Evolutionary conservation across 192 early-diverging fungal species (phyloP).

Genomic region (Rhizoclosmatium globosum): DNA sequence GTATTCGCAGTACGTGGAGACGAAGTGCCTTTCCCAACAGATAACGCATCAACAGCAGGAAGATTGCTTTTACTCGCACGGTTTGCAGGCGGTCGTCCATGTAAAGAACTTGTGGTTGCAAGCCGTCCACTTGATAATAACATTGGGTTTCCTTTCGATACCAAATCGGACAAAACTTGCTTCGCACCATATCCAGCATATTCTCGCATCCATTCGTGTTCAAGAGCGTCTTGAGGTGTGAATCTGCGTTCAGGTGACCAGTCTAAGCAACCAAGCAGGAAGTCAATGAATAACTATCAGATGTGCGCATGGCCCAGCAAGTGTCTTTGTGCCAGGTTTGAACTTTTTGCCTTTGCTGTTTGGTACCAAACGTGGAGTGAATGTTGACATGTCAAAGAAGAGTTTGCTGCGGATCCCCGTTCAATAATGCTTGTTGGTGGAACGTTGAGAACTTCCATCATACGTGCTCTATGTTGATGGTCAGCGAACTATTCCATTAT

Average conservation of each 20-base stretch:
- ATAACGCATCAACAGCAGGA: not conserved
- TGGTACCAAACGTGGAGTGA: constrained; percentile 64
- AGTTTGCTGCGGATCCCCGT: constrained; percentile 79
- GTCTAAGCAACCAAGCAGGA: constrained; percentile 80
- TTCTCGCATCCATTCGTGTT: constrained; percentile 61
- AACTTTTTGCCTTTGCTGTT: constrained; percentile 93
- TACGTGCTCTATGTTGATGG: constrained; percentile 63
- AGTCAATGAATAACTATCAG: constrained; percentile 87
- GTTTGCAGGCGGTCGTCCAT: not conserved
- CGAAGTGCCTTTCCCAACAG: not conserved
- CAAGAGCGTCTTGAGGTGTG: constrained; percentile 83
- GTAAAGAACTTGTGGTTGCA: constrained; percentile 24
- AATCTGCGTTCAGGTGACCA: constrained; percentile 93
- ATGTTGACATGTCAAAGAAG: constrained; percentile 73
- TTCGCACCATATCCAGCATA: not conserved
- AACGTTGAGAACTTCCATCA: constrained; percentile 91
- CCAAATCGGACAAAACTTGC: not conserved
- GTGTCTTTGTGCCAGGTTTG: constrained; percentile 77
- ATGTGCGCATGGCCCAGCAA: constrained; percentile 76
- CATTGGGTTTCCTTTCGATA: not conserved
- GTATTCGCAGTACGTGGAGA: not conserved
- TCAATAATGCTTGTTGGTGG: constrained; percentile 80
- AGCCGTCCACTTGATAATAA: not conserved
- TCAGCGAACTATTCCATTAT: not conserved
- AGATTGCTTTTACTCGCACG: not conserved